phyloP scores from a whole-genome alignment of 495 filamentous ascomycete species.

The Hypoxylon rickii region DNA sequence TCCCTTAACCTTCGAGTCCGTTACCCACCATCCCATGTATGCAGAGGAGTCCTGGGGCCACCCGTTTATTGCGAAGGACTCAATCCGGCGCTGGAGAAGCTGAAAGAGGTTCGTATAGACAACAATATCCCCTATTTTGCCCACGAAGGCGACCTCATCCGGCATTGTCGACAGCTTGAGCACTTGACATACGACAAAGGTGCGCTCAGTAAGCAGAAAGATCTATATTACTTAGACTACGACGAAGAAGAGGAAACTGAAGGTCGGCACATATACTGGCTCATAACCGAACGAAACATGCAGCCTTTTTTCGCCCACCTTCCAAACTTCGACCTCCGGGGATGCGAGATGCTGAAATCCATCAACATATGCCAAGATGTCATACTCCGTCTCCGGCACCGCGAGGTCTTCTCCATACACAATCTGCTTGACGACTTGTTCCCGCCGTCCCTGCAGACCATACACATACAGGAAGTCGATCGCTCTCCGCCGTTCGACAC shows the following conservation, averaged over 20 bases:
- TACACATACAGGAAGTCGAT: too few species aligned
- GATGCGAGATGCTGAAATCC: not conserved
- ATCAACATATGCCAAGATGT: not conserved
- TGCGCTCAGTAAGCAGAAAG: not conserved
- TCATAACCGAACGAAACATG: too few species aligned
- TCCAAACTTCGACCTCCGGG: not conserved
- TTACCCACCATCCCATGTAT: too few species aligned
- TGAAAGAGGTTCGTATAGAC: not conserved
- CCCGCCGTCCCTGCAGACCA: too few species aligned
- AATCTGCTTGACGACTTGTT: too few species aligned
- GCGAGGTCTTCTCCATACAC: not conserved
- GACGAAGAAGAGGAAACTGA: too few species aligned
- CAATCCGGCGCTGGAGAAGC: not conserved
- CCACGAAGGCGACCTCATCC: not conserved
- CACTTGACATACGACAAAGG: not conserved
- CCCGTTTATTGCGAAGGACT: not conserved
- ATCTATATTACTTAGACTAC: too few species aligned
- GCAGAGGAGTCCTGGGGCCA: too few species aligned
- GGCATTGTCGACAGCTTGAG: not conserved
- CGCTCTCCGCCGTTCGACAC: too few species aligned
- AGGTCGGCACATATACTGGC: too few species aligned
- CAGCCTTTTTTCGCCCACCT: too few species aligned
- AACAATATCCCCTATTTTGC: not conserved
- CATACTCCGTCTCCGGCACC: not conserved
- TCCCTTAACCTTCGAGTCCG: not conserved